These are phyloP conservation scores for Rhizoclosmatium globosum DNA, from an alignment of 192 early-diverging fungal genomes.

Conservation along the genomic window DNA sequence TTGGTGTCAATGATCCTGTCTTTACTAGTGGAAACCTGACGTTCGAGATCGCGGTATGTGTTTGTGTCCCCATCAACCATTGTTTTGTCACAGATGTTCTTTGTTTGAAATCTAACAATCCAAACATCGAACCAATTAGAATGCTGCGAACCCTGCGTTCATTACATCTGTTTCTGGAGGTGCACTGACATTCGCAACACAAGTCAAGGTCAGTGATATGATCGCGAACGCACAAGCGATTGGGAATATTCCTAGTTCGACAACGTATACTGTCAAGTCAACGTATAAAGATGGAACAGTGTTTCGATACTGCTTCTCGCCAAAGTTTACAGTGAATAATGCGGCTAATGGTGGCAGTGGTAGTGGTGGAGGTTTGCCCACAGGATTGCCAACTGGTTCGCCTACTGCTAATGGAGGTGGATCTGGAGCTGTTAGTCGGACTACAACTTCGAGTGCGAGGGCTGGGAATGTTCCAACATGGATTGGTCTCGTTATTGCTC, in stretches of 20 bases:
- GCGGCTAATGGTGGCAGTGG: no score
- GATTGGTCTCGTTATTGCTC: no score
- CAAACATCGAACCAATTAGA: no score
- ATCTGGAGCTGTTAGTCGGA: no score
- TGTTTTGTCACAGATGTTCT: no score
- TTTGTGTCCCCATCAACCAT: no score
- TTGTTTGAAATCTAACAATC: no score
- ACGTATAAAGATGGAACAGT: background rate
- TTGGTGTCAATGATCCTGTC: background rate
- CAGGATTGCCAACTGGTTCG: no score
- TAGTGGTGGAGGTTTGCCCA: no score
- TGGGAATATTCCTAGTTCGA: background rate
- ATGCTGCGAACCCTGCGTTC: background rate
- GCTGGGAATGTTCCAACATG: no score
- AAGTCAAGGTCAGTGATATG: background rate
- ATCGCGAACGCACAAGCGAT: background rate
- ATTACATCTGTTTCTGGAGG: background rate
- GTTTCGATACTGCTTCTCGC: constrained; percentile 10
- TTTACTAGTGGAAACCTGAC: background rate
- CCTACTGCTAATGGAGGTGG: no score
- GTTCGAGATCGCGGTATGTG: background rate
- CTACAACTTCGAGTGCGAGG: no score
- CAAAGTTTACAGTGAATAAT: constrained; percentile 10
- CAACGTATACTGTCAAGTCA: background rate
- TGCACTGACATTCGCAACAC: background rate